Base-by-base conservation (phyloP, 1,139 yeast genomes). In the Protomyces gravidus region DNA sequence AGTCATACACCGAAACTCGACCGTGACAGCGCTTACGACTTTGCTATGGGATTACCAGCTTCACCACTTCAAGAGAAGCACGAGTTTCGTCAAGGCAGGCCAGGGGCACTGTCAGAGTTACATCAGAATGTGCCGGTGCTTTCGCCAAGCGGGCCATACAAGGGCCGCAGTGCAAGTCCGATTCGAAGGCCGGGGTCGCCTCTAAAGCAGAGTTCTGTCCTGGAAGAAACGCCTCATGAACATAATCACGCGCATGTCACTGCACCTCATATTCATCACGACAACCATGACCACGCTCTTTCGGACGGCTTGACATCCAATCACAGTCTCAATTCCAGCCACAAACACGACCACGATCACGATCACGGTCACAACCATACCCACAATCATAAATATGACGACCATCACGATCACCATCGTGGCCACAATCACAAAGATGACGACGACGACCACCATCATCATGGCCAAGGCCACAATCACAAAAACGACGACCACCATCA, bases 381-480 rank as follows among this genome's bases (percentile, higher is more conserved):
- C 13, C 63, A 61, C 23, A 32, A 30, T 23, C 45, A 40, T 25
- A 5, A 23, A 15, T 51, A 47, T 2, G 51, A 19, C 11, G 50
- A 59, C 45, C 32, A 49, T 19, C 72, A 69, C 60, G 62, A 66
- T 0, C 72, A 73, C 50, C 36, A 64, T 9, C 71, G 70, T 56
- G 61, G 63, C 45, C 67, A 67, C 62, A 42, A 56, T 32, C 63
- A 65, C 39, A 40, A 61, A 0, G 68, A 52, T 25, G 36, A 66
- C 48, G 47, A 50, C 27, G 32, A 28, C 13, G n/a, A 36, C 46
- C 59, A 40, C 57, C 50, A 45, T 19, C 42, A 28, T 21, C 55
- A 42, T 19, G 11, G 17, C 42, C 42, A 36, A 9, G 21, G 42
- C 17, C 42, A 36, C 42, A 4, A 19, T 19, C 30, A 26, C 21